phyloP scores from a whole-genome alignment of 495 filamentous ascomycete species.

The Astrocystis sublimbata region DNA sequence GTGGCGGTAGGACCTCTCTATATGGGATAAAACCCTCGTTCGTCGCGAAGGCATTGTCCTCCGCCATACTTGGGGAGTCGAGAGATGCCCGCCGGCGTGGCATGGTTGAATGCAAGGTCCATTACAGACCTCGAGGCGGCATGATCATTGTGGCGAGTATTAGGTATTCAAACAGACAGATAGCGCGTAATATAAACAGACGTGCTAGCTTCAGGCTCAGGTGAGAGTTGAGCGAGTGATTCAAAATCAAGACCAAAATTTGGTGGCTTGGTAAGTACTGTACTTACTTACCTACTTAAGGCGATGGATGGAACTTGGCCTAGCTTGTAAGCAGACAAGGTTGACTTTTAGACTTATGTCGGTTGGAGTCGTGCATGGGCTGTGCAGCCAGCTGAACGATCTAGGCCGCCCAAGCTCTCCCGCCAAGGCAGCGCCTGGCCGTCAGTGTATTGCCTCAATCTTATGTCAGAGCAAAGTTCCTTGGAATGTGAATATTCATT shows the following conservation, averaged over 20 bases:
- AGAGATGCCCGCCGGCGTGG: slow-evolving; percentile 1
- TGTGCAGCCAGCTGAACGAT: slow-evolving; percentile 9
- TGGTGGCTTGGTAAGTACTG: background rate
- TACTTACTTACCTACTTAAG: background rate
- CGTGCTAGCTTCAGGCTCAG: background rate
- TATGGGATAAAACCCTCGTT: background rate
- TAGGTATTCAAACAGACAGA: too few relatives aligned
- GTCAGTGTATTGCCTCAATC: background rate
- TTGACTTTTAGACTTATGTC: background rate
- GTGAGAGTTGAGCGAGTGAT: background rate
- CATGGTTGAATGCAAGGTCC: background rate
- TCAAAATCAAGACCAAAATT: background rate
- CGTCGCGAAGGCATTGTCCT: background rate
- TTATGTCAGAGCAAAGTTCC: background rate
- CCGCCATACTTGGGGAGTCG: slow-evolving; percentile 8
- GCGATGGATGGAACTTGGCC: too few relatives aligned
- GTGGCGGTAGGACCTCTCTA: background rate
- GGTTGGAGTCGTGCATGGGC: background rate
- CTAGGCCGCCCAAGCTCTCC: background rate
- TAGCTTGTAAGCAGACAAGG: background rate
- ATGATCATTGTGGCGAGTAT: background rate
- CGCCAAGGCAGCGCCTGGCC: background rate
- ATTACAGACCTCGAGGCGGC: background rate
- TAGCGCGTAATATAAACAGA: background rate
- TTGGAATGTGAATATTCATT: too few relatives aligned